These are phyloP conservation scores for Endogone sp. DNA, from an alignment of 192 early-diverging fungal genomes.

Conservation along the genomic window DNA sequence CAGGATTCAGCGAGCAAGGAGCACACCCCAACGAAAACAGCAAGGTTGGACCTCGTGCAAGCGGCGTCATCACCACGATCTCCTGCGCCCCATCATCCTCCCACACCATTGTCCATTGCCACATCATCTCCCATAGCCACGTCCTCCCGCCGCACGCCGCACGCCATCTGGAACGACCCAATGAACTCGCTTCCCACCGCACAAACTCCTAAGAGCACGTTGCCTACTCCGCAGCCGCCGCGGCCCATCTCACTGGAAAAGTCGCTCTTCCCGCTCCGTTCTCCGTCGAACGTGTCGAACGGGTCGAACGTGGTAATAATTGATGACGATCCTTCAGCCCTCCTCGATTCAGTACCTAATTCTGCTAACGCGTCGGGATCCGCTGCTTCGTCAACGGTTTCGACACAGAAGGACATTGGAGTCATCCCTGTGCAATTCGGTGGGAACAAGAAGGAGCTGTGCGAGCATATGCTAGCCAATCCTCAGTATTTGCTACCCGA, in stretches of 20 bases:
- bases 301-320: neutral
- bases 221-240: neutral
- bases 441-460: neutral
- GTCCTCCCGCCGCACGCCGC: no score
- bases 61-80: neutral
- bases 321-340: neutral
- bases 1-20: neutral
- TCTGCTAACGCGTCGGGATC: neutral
- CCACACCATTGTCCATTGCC: neutral
- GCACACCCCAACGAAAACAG: neutral
- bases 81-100: neutral
- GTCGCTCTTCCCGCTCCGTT: neutral
- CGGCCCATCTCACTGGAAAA: neutral
- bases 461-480: neutral
- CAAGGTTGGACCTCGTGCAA: neutral
- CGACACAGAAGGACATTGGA: neutral
- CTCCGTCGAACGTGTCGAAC: neutral
- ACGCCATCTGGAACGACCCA: no score
- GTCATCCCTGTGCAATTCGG: neutral
- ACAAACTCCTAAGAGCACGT: no score
- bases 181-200: no score
- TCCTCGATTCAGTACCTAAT: neutral
- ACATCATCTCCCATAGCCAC: neutral
- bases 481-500: neutral
- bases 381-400: neutral